phyloP scores from a whole-genome alignment of 495 filamentous ascomycete species.

The Podospora australis region DNA sequence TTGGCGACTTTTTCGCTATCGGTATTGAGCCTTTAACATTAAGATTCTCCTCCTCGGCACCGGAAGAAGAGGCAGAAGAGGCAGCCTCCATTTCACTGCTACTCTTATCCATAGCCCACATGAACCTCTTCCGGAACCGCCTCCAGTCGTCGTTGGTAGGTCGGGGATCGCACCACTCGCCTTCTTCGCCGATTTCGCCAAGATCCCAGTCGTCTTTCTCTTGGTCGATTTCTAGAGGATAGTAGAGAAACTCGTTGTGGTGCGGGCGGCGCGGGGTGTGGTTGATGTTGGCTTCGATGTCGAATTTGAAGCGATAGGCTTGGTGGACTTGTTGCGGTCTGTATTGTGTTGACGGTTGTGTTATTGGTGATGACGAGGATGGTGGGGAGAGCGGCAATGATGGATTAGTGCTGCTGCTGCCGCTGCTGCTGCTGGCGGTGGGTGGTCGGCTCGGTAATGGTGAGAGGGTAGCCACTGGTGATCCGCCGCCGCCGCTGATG shows the following conservation, averaged over 20 bases:
- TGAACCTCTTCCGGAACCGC: slow-evolving; percentile 31
- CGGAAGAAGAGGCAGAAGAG: no score
- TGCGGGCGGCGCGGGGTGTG: slow-evolving; percentile 37
- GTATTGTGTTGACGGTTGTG: slow-evolving; percentile 6
- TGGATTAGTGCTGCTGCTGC: slow-evolving; percentile 8
- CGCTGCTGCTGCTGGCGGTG: not conserved
- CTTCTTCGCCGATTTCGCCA: slow-evolving; percentile 13
- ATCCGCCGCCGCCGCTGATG: not conserved
- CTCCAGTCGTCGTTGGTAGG: slow-evolving; percentile 36
- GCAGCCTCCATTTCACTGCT: no score
- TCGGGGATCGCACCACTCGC: slow-evolving; percentile 35
- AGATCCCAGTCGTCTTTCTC: slow-evolving; percentile 25
- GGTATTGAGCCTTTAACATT: not conserved
- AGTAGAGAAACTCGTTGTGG: slow-evolving; percentile 37
- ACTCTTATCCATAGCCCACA: slow-evolving; percentile 21
- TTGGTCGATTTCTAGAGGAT: slow-evolving; percentile 32
- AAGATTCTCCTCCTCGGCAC: slow-evolving; percentile 2
- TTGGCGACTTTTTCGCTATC: slow-evolving; percentile 3
- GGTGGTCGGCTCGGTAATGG: not conserved
- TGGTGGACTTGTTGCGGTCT: slow-evolving; percentile 32
- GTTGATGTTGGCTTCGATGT: slow-evolving; percentile 44
- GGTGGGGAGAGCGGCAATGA: slow-evolving; percentile 10
- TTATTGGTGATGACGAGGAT: not conserved
- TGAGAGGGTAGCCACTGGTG: not conserved
- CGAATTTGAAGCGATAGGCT: slow-evolving; percentile 45